Conservation (phyloP, 768 basidiomycete species). For the Kwoniella sp. region DNA sequence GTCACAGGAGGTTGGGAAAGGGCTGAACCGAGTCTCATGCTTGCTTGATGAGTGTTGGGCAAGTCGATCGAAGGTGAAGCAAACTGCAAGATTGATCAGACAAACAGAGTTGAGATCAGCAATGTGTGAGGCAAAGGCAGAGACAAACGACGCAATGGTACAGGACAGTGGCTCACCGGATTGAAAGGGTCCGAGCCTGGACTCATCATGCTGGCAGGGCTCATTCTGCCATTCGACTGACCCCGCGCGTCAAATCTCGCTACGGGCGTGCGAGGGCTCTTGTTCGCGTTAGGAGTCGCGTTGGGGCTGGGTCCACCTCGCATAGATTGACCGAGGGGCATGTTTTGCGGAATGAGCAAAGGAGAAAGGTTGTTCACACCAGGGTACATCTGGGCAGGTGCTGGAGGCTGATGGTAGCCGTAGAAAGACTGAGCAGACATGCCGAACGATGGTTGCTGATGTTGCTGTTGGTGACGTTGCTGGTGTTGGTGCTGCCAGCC, state of each 20-base stretch:
- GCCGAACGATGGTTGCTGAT: conserved; percentile 11
- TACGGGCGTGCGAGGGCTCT: conserved; percentile 34
- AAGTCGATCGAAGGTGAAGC: conserved; percentile 51
- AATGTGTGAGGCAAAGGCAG: conserved; percentile 22
- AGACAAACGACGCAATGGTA: too few species aligned
- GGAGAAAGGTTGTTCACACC: conserved; percentile 34
- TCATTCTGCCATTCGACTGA: conserved; percentile 31
- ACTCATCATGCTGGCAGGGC: conserved; percentile 51
- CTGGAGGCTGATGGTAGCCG: conserved; percentile 23
- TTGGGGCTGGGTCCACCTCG: conserved; percentile 23
- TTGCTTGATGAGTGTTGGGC: conserved; percentile 33
- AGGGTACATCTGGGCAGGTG: conserved; percentile 5
- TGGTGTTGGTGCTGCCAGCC: conserved; percentile 19
- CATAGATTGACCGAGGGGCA: conserved; percentile 46
- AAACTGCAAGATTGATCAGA: conserved; percentile 32
- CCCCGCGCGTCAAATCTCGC: conserved; percentile 8
- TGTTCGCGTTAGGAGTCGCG: conserved; percentile 19
- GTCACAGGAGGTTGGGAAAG: conserved; percentile 34
- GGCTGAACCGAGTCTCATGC: conserved; percentile 23
- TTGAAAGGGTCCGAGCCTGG: conserved; percentile 56
- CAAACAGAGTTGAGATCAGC: conserved; percentile 1
- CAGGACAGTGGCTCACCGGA: conserved; percentile 49
- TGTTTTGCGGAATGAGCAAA: conserved; percentile 41
- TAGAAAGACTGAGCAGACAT: conserved; percentile 11
- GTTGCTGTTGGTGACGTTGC: conserved; percentile 17